phyloP scores from a whole-genome alignment of 106 monocot species.

The Dendrobium chrysotoxum region DNA sequence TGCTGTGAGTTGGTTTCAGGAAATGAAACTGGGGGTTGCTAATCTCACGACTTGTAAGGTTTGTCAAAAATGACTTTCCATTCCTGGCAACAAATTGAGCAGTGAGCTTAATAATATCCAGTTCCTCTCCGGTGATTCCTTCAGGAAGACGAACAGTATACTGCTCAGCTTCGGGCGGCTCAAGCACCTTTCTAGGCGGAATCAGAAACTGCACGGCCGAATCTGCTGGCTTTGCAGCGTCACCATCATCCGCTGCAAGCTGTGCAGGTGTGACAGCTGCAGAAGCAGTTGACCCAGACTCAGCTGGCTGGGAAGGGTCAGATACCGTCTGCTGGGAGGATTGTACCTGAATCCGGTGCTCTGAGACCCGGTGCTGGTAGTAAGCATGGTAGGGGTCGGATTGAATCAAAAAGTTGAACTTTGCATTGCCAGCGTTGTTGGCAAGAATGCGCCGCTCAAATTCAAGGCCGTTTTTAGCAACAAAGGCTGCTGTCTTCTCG shows the following conservation, averaged over 20 bases:
- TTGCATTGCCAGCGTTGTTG: slow-evolving; percentile 66
- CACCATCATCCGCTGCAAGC: background rate
- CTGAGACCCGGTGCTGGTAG: slow-evolving; percentile 81
- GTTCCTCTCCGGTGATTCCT: slow-evolving; percentile 91
- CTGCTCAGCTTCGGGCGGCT: slow-evolving; percentile 78
- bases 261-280: background rate
- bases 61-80: slow-evolving; percentile 69
- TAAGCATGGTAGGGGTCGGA: slow-evolving; percentile 91
- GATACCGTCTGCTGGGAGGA: slow-evolving; percentile 8
- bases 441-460: slow-evolving; percentile 84
- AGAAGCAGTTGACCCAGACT: slow-evolving; percentile 4
- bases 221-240: slow-evolving; percentile 26
- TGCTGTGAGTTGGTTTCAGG: slow-evolving; percentile 86
- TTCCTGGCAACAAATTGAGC: slow-evolving; percentile 93
- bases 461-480: slow-evolving; percentile 90
- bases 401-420: slow-evolving; percentile 80
- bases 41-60: slow-evolving; percentile 50
- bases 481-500: slow-evolving; percentile 88
- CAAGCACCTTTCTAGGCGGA: slow-evolving; percentile 49
- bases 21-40: slow-evolving; percentile 87
- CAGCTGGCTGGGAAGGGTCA: slow-evolving; percentile 1
- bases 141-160: slow-evolving; percentile 85
- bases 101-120: slow-evolving; percentile 94
- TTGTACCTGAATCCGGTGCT: slow-evolving; percentile 43
- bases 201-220: slow-evolving; percentile 45